Conservation (phyloP, 2,329 filamentous ascomycete species). For the Colletotrichum caudatum region DNA sequence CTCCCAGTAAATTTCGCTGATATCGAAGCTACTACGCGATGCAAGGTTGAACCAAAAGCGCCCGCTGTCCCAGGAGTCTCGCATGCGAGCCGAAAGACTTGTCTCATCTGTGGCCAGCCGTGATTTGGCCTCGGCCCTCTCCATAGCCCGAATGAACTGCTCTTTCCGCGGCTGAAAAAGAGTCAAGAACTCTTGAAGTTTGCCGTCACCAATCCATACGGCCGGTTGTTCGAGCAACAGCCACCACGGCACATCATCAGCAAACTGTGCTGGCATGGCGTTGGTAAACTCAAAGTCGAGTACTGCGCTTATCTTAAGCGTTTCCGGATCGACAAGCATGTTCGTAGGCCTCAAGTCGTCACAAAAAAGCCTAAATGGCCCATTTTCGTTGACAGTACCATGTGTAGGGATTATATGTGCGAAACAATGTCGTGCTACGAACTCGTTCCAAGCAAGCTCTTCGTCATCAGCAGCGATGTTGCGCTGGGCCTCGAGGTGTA, state of each 20-base stretch:
- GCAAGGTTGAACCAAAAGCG: conserved; percentile 55
- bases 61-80: conserved; percentile 50
- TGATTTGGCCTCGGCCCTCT: conserved; percentile 46
- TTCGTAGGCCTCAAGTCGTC: conserved; percentile 55
- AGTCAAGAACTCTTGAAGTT: conserved; percentile 44
- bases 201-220: conserved; percentile 43
- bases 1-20: conserved; percentile 52
- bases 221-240: conserved; percentile 48
- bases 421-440: conserved; percentile 51
- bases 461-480: conserved; percentile 48
- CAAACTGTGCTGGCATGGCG: conserved; percentile 54
- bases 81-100: conserved; percentile 48
- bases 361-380: conserved; percentile 55
- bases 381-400: conserved; percentile 45
- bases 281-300: conserved; percentile 58
- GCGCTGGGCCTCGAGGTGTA: conserved; percentile 48
- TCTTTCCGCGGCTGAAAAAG: conserved; percentile 51
- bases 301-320: conserved; percentile 51
- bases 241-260: conserved; percentile 56
- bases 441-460: conserved; percentile 47
- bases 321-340: conserved; percentile 54
- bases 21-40: conserved; percentile 51
- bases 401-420: conserved; percentile 49
- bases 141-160: conserved; percentile 53
- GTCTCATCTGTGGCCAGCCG: not conserved